Evolutionary conservation across 257 asterid genomes (phyloP).

Genomic region (Jacaranda mimosifolia): DNA sequence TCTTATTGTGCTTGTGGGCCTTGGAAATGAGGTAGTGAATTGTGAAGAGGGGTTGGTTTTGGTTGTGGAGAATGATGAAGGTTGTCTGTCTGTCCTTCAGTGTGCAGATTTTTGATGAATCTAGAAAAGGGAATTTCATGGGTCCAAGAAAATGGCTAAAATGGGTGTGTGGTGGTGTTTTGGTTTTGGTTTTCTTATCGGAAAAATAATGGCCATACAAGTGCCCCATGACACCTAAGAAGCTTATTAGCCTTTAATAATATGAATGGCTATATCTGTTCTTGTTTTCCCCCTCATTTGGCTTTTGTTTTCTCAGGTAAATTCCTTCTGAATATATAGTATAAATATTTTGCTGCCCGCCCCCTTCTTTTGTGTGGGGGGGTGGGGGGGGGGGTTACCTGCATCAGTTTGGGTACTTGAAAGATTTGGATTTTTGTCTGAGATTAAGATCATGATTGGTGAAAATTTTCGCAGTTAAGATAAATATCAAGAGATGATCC

Average conservation of each 20-base stretch:
- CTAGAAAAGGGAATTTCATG: neutral
- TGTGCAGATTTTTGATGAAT: neutral
- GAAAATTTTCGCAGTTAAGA: too few relatives aligned
- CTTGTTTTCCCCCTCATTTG: too few relatives aligned
- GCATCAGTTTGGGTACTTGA: too few relatives aligned
- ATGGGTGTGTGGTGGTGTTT: conserved; percentile 47
- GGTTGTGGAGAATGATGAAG: neutral
- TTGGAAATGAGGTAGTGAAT: neutral
- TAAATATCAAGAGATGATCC: too few relatives aligned
- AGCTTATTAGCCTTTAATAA: conserved; percentile 29
- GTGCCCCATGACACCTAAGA: conserved; percentile 24
- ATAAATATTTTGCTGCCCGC: too few relatives aligned
- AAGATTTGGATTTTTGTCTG: too few relatives aligned
- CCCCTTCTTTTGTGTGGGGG: too few relatives aligned
- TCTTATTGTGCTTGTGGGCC: neutral
- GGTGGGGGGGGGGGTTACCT: too few relatives aligned
- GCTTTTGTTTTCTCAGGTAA: too few relatives aligned
- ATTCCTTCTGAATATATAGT: too few relatives aligned
- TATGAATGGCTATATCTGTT: neutral
- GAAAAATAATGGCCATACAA: conserved; percentile 39
- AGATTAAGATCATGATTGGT: too few relatives aligned
- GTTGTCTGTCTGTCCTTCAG: neutral
- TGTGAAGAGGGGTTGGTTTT: too few relatives aligned
- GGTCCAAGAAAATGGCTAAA: neutral
- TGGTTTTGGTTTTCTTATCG: conserved; percentile 15